phyloP scores from a whole-genome alignment of 78 protist genomes.

The Thecamonas trahens region DNA sequence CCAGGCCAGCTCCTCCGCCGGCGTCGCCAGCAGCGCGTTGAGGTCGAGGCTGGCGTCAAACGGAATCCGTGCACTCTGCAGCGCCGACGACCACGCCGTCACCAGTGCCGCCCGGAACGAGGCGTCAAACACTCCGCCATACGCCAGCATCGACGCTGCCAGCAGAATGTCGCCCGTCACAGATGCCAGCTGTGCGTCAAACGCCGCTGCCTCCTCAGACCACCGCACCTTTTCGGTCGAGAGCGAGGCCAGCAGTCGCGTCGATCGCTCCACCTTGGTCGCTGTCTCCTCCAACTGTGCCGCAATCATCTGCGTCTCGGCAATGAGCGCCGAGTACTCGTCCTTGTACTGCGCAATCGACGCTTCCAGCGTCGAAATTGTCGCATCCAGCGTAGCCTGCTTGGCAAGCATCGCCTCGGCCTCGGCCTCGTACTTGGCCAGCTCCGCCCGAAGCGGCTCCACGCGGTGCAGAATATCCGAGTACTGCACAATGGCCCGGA shows the following conservation, averaged over 20 bases:
- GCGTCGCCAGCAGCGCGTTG: constrained; percentile 70
- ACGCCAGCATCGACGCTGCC: constrained; percentile 84
- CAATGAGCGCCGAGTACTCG: constrained; percentile 71
- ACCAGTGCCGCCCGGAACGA: constrained; percentile 9
- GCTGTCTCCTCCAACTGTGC: constrained; percentile 47
- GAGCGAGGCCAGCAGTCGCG: constrained; percentile 58
- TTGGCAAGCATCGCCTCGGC: constrained; percentile 13
- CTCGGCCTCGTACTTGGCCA: constrained; percentile 43
- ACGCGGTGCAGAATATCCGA: constrained; percentile 64
- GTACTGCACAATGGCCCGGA: constrained; percentile 64
- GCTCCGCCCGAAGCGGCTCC: constrained; percentile 75
- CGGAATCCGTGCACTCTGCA: constrained; percentile 3
- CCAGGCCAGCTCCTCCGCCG: constrained; percentile 53
- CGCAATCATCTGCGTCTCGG: constrained; percentile 59
- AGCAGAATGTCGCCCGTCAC: constrained; percentile 85
- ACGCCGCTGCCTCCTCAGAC: constrained; percentile 22
- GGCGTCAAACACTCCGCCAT: constrained; percentile 84
- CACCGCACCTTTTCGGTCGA: constrained; percentile 76
- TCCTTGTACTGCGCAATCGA: constrained; percentile 51
- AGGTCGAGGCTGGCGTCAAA: constrained; percentile 47
- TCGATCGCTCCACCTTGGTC: constrained; percentile 68
- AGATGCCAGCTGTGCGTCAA: constrained; percentile 58
- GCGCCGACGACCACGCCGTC: background rate
- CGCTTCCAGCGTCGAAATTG: constrained; percentile 37
- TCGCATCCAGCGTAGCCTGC: constrained; percentile 7